phyloP scores from a whole-genome alignment of 768 basidiomycete genomes.

The Amanita rimosa region DNA sequence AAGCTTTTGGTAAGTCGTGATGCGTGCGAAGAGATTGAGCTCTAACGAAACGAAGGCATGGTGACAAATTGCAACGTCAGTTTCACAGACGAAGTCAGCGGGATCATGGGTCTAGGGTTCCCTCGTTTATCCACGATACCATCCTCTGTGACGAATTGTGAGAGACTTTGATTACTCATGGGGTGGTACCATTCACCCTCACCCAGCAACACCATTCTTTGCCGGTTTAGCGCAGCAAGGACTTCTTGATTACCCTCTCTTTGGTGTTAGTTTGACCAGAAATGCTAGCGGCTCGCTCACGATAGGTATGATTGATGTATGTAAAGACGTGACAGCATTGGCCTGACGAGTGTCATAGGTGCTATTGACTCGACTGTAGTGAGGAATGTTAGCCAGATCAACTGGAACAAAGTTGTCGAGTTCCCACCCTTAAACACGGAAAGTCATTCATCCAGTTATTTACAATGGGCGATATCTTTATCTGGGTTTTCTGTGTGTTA shows the following conservation, averaged over 20 bases:
- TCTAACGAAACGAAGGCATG: constrained; percentile 30
- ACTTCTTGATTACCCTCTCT: constrained; percentile 60
- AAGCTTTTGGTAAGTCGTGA: constrained; percentile 50
- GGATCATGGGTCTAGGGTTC: constrained; percentile 69
- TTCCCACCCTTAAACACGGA: constrained; percentile 55
- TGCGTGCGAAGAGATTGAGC: neutral
- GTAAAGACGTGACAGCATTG: neutral
- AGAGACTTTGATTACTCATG: constrained; percentile 8
- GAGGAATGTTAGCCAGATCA: constrained; percentile 42
- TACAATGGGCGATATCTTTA: constrained; percentile 66
- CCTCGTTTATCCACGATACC: constrained; percentile 57
- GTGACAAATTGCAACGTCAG: constrained; percentile 52
- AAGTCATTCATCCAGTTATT: constrained; percentile 54
- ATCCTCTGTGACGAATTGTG: constrained; percentile 35
- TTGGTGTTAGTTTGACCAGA: constrained; percentile 55
- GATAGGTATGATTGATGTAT: constrained; percentile 33
- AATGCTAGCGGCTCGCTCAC: constrained; percentile 53
- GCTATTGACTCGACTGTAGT: constrained; percentile 67
- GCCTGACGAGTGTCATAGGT: constrained; percentile 26
- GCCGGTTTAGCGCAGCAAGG: constrained; percentile 51
- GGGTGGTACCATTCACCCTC: neutral
- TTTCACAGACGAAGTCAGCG: constrained; percentile 53
- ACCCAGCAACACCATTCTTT: constrained; percentile 58
- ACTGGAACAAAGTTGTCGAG: constrained; percentile 66
- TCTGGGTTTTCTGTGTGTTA: constrained; percentile 38